Conservation (phyloP, 2,329 filamentous ascomycete species). For the Orbilia blumenaviensis region DNA sequence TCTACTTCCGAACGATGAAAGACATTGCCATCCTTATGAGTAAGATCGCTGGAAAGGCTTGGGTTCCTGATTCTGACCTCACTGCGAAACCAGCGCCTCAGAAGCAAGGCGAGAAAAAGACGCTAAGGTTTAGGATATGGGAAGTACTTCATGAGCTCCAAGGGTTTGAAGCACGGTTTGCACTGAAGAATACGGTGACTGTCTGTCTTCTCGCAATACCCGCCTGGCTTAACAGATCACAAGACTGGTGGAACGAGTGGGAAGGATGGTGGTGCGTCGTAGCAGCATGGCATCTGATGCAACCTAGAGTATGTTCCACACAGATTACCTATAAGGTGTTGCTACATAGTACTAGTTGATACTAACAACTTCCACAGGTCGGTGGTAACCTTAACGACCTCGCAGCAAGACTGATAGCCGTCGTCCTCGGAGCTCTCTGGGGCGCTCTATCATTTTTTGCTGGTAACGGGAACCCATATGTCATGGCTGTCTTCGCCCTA, state of each 20-base stretch:
- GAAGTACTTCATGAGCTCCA: constrained; percentile 66
- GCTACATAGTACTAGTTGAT: background rate
- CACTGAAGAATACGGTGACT: constrained; percentile 68
- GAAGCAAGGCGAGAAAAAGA: constrained; percentile 60
- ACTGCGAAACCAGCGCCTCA: constrained; percentile 3
- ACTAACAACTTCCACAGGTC: constrained; percentile 59
- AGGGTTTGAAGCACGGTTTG: constrained; percentile 69
- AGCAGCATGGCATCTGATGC: constrained; percentile 69
- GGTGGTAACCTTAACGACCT: constrained; percentile 70
- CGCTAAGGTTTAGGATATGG: constrained; percentile 66
- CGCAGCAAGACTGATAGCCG: constrained; percentile 65
- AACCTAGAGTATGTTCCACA: constrained; percentile 61
- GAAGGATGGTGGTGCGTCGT: constrained; percentile 70
- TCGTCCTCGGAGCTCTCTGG: constrained; percentile 67
- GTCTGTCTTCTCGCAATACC: constrained; percentile 66
- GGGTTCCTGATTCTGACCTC: constrained; percentile 50
- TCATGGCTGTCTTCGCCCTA: constrained; percentile 67
- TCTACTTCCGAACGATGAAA: constrained; percentile 62
- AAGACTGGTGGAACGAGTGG: constrained; percentile 68
- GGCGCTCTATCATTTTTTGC: constrained; percentile 66
- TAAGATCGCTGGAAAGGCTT: constrained; percentile 60
- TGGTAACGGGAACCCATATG: constrained; percentile 66
- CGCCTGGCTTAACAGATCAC: constrained; percentile 64
- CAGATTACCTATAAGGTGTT: background rate
- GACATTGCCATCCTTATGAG: constrained; percentile 62